Percentiles rank a stretch among this genome's conserved stretches.
phyloP scores from a whole-genome alignment of 2,329 filamentous ascomycete genomes.

The Stagonosporopsis tanaceti region DNA sequence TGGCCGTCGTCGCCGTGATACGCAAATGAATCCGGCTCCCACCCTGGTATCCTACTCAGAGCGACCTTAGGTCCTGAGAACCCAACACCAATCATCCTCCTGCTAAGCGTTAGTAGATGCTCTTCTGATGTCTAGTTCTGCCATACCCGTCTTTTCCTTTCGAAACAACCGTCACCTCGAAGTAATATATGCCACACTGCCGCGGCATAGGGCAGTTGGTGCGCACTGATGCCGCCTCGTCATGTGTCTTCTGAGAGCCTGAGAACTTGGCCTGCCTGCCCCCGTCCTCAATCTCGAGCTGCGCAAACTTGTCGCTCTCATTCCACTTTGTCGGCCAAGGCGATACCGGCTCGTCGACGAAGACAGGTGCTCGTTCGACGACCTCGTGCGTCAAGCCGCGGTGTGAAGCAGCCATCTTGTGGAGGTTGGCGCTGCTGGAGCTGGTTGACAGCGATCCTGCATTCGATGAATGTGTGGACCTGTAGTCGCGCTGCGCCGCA shows the following conservation, averaged over 20 bases:
- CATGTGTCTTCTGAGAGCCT: slow-evolving; percentile 64
- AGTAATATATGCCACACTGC: slow-evolving; percentile 95
- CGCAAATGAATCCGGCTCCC: slow-evolving; percentile 71
- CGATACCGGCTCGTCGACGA: slow-evolving; percentile 67
- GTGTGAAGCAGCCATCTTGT: slow-evolving; percentile 71
- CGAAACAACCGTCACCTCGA: slow-evolving; percentile 73
- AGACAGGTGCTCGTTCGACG: slow-evolving; percentile 74
- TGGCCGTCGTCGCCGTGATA: slow-evolving; percentile 73
- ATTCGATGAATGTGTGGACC: slow-evolving; percentile 55
- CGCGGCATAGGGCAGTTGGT: slow-evolving; percentile 86
- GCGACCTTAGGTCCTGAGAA: slow-evolving; percentile 67
- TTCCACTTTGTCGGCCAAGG: slow-evolving; percentile 88
- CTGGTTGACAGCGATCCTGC: slow-evolving; percentile 61
- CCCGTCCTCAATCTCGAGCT: slow-evolving; percentile 76
- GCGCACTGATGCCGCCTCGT: slow-evolving; percentile 83
- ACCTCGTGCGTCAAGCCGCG: slow-evolving; percentile 84
- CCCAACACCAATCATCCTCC: slow-evolving; percentile 63
- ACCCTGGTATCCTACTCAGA: slow-evolving; percentile 68
- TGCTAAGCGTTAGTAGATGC: slow-evolving; percentile 33
- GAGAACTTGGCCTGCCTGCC: slow-evolving; percentile 74
- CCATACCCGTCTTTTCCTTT: slow-evolving; percentile 73
- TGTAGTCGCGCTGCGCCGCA: slow-evolving; percentile 55
- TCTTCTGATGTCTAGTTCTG: slow-evolving; percentile 30
- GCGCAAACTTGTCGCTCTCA: slow-evolving; percentile 74
- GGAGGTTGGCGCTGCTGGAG: slow-evolving; percentile 65